Conservation (phyloP, 1,284 basidiomycete genomes). For the Marasmius fiardii region DNA sequence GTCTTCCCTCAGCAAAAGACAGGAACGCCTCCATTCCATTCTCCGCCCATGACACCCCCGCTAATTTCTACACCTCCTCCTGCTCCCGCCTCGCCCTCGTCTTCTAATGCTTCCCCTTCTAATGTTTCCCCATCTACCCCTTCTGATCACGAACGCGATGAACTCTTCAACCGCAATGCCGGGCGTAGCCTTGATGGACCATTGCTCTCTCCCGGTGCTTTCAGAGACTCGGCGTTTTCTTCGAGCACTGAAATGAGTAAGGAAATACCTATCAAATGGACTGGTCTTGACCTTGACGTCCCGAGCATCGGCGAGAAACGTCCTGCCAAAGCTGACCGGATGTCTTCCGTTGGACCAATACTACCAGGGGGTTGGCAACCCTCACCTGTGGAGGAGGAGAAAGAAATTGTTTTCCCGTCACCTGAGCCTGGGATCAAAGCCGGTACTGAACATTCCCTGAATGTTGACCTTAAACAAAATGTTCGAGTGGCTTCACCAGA, state of each 20-base stretch:
- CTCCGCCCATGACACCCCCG: constrained; percentile 4
- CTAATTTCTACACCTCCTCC: neutral
- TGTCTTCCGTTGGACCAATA: constrained; percentile 24
- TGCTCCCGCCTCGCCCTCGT: neutral
- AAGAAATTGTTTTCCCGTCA: constrained; percentile 18
- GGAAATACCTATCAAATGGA: constrained; percentile 53
- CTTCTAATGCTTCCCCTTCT: constrained; percentile 9
- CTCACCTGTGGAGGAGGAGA: constrained; percentile 37
- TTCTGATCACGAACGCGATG: constrained; percentile 11
- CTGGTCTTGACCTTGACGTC: constrained; percentile 25
- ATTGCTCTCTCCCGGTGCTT: constrained; percentile 44
- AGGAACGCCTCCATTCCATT: constrained; percentile 14
- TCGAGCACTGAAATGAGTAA: constrained; percentile 37
- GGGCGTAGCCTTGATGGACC: constrained; percentile 6
- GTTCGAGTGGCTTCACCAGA: constrained; percentile 49
- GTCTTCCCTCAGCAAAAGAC: neutral
- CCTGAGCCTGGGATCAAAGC: constrained; percentile 23
- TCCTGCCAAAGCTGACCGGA: constrained; percentile 19
- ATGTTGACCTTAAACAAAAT: constrained; percentile 45
- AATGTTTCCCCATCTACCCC: constrained; percentile 13
- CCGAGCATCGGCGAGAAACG: constrained; percentile 25
- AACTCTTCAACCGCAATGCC: neutral
- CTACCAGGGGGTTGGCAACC: constrained; percentile 44
- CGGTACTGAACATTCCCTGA: constrained; percentile 25
- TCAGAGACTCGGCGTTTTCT: constrained; percentile 51